Conservation (phyloP, 805 yeast genomes). For the Wickerhamiella spandovensis region DNA sequence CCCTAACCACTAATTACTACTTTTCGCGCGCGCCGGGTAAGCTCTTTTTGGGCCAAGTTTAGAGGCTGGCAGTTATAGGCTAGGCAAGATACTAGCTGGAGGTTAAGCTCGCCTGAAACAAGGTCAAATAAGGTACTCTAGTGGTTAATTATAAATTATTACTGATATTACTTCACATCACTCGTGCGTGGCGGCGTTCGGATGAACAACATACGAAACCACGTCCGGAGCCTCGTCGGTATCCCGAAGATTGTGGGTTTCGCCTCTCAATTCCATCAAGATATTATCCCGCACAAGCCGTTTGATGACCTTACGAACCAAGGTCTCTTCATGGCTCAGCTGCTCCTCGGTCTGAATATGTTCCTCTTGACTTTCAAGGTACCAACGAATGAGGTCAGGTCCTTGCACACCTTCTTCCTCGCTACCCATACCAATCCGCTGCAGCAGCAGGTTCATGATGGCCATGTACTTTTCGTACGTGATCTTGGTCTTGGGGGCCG, state of each 20-base stretch:
- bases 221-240: conserved; percentile 17
- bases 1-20: conserved; percentile 3
- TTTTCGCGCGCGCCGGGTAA: neutral
- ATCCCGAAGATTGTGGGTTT: conserved; percentile 26
- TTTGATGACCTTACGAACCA: conserved; percentile 68
- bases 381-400: conserved; percentile 65
- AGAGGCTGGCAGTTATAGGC: no score
- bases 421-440: conserved; percentile 39
- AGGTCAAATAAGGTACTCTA: no score
- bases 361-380: conserved; percentile 59
- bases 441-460: conserved; percentile 69
- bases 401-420: conserved; percentile 49
- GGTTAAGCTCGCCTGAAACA: neutral
- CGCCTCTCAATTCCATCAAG: conserved; percentile 52
- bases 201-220: conserved; percentile 22
- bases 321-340: conserved; percentile 52
- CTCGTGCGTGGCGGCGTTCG: conserved; percentile 15
- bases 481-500: conserved; percentile 35
- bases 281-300: conserved; percentile 75
- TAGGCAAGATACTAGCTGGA: no score
- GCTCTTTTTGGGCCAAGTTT: no score
- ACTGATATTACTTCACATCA: no score
- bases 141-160: neutral
- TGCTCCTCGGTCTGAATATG: conserved; percentile 57
- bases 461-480: conserved; percentile 77